Percentiles rank a stretch among this genome's conserved stretches.
Evolutionary conservation across 2,329 filamentous ascomycete species (phyloP).

Genomic region (Exserohilum rostratum): DNA sequence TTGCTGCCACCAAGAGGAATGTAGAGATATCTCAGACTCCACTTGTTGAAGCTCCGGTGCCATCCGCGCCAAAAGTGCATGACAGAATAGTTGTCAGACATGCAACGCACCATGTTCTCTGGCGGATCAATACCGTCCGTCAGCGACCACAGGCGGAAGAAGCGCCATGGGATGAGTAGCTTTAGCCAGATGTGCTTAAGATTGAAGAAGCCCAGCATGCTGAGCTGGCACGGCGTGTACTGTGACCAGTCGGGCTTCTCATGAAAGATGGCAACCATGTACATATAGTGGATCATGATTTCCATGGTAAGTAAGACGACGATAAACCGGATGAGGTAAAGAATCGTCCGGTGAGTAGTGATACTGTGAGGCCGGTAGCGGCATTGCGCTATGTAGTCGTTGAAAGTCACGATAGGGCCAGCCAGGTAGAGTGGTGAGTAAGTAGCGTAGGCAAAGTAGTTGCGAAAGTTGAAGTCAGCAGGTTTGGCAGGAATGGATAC

Average conservation of each 20-base stretch:
- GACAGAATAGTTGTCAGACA: constrained; percentile 91
- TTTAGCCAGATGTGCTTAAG: constrained; percentile 98
- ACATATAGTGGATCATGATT: constrained; percentile 82
- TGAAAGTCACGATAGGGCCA: constrained; percentile 94
- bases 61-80: constrained; percentile 94
- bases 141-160: constrained; percentile 96
- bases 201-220: constrained; percentile 92
- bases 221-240: constrained; percentile 87
- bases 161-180: constrained; percentile 93
- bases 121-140: constrained; percentile 91
- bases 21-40: constrained; percentile 93
- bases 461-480: constrained; percentile 77
- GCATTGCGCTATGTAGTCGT: constrained; percentile 91
- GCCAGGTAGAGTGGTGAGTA: constrained; percentile 94
- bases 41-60: constrained; percentile 95
- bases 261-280: constrained; percentile 90
- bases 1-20: constrained; percentile 80
- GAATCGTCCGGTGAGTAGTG: constrained; percentile 70
- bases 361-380: constrained; percentile 76
- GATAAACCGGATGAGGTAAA: constrained; percentile 83
- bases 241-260: constrained; percentile 77
- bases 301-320: constrained; percentile 88
- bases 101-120: constrained; percentile 97
- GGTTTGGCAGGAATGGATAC: constrained; percentile 75
- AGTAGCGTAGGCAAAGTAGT: constrained; percentile 86